Base-by-base conservation (phyloP, 768 basidiomycete genomes). In the Trametes coccinea region DNA sequence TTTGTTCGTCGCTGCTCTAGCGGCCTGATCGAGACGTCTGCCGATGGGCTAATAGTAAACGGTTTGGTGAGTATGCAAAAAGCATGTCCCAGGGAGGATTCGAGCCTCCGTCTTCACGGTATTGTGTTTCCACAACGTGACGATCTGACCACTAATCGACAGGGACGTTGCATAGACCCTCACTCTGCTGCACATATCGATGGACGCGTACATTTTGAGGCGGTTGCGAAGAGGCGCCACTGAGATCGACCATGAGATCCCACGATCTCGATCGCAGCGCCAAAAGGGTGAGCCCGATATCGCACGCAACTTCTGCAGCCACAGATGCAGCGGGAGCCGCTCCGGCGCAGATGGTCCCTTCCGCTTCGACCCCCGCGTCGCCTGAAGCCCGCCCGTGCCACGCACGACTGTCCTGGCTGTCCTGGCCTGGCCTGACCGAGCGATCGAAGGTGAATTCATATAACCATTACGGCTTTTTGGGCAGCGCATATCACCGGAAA, bases 71-170 rank as follows among this genome's bases (percentile, higher is more conserved):
- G 16, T 30, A 27, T 43, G 49, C 27, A 45, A 56, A 56, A 56
- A 46, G 37, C 46, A 47, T 63, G 62, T 63, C 62, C 62, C 62
- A 63, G 62, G 62, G 56, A 63, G 62, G 62, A 63, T 63, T 63
- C 62, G 62, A 63, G 62, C 62, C 62, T 63, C 56, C 62, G 62
- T 63, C 56, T 63, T 63, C 62, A 63, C 62, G 62, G 62, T 22
- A 48, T 54, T 59, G 52, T n/a, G 49, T 52, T 27, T 33, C 62
- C 62, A 63, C 62, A 63, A 63, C 62, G 62, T 63, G 62, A 63
- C 47, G 62, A 63, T 63, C 62, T 63, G 47, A 63, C 62, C 62
- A 63, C 62, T 63, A 63, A 63, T 63, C 62, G 56, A 63, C 62
- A 63, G 53, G 62, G 62, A 63, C 62, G 46, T 30, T 58, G 52